These are phyloP conservation scores for Kluyveromyces wickerhamii DNA, from an alignment of 805 yeast genomes.

Conservation along the genomic window DNA sequence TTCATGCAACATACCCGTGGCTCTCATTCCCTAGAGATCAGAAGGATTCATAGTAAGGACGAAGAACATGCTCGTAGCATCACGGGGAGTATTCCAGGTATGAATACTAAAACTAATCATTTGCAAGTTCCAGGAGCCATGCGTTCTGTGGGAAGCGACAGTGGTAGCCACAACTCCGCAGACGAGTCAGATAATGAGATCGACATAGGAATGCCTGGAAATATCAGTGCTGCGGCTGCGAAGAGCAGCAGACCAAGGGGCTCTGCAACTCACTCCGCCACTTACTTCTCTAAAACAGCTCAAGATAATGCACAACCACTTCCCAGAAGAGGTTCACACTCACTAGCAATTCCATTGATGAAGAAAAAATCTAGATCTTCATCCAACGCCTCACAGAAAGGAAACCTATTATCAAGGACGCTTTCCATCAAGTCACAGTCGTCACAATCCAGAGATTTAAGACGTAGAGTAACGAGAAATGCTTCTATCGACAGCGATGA, in stretches of 20 bases:
- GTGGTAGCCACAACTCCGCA: too few relatives aligned
- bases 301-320: neutral
- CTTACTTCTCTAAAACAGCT: neutral
- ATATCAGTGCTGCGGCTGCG: too few relatives aligned
- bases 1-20: too few relatives aligned
- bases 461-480: conserved; percentile 26
- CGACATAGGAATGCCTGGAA: too few relatives aligned
- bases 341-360: conserved; percentile 3
- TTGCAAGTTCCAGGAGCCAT: too few relatives aligned
- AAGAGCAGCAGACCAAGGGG: neutral
- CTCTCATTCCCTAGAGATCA: too few relatives aligned
- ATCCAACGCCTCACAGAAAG: conserved; percentile 8
- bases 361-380: conserved; percentile 9
- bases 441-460: conserved; percentile 31
- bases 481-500: conserved; percentile 51
- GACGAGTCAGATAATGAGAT: too few relatives aligned
- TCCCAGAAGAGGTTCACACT: conserved; percentile 5
- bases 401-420: conserved; percentile 7
- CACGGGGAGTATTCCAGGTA: too few relatives aligned
- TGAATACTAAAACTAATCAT: too few relatives aligned
- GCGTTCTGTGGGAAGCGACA: too few relatives aligned
- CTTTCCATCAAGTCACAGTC: conserved; percentile 9
- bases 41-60: too few relatives aligned
- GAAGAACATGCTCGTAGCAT: too few relatives aligned
- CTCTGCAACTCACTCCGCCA: conserved; percentile 1